Conservation (phyloP, 208 protist species). For the Leishmania martiniquensis region DNA sequence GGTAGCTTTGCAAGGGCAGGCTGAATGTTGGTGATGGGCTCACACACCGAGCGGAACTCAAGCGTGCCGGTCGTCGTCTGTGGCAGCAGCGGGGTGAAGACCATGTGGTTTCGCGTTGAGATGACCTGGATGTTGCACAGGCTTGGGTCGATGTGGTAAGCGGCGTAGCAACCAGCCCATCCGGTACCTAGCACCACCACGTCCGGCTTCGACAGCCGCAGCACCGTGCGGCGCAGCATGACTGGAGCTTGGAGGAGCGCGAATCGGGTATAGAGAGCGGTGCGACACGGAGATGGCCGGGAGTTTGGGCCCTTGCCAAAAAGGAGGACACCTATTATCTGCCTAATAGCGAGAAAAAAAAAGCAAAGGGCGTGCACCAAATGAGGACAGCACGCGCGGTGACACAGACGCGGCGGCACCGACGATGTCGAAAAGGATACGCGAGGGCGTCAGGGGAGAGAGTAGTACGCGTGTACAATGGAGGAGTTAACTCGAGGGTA, state of each 20-base stretch:
- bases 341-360: neutral
- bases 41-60: constrained; percentile 90
- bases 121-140: constrained; percentile 89
- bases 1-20: constrained; percentile 82
- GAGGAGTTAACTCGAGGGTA: neutral
- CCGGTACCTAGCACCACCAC: constrained; percentile 92
- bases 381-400: neutral
- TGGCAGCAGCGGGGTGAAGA: constrained; percentile 96
- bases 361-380: neutral
- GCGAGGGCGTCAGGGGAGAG: neutral
- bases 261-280: neutral
- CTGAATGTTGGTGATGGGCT: constrained; percentile 86
- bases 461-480: neutral
- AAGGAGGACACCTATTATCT: neutral
- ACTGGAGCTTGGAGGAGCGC: neutral
- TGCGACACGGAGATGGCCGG: neutral
- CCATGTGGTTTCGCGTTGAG: constrained; percentile 92
- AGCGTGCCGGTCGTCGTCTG: constrained; percentile 92
- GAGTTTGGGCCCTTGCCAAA: neutral
- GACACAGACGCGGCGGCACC: neutral
- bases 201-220: constrained; percentile 65
- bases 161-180: constrained; percentile 89
- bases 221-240: constrained; percentile 40
- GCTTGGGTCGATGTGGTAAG: constrained; percentile 71
- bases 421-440: neutral